These are phyloP conservation scores for Coemansia sp. DNA, from an alignment of 192 early-diverging fungal species.

Conservation along the genomic window DNA sequence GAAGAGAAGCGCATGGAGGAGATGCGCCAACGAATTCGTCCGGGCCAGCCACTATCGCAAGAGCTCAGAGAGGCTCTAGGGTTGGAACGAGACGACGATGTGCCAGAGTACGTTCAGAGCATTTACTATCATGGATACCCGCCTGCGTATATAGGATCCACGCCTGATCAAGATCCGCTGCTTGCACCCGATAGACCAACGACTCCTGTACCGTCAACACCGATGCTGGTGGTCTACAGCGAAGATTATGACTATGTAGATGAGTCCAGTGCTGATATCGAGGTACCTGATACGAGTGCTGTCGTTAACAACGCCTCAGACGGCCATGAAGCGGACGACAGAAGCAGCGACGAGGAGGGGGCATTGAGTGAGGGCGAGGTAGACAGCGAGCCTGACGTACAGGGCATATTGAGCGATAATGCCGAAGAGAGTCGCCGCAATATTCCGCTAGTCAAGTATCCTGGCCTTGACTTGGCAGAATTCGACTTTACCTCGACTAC, in stretches of 20 bases:
- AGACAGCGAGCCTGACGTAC: background rate
- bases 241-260: constrained; percentile 22
- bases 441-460: constrained; percentile 39
- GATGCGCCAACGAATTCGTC: constrained; percentile 29
- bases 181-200: background rate
- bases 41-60: constrained; percentile 40
- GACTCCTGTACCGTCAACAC: constrained; percentile 12
- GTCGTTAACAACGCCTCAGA: no score
- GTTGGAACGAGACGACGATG: constrained; percentile 15
- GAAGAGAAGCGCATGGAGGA: constrained; percentile 28
- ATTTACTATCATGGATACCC: constrained; percentile 45
- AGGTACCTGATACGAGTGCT: background rate
- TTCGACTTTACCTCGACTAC: constrained; percentile 33
- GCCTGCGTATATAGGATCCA: constrained; percentile 39
- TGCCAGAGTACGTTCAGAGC: constrained; percentile 36
- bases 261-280: background rate
- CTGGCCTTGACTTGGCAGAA: constrained; percentile 31
- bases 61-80: constrained; percentile 32
- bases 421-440: constrained; percentile 5
- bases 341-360: constrained; percentile 14
- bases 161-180: constrained; percentile 33
- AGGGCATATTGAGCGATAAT: background rate
- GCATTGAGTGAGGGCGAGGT: constrained; percentile 3
- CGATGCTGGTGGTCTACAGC: constrained; percentile 28
- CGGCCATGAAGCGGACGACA: background rate